phyloP scores from a whole-genome alignment of 169 alveolate genomes.

The Cryptosporidium ubiquitum region DNA sequence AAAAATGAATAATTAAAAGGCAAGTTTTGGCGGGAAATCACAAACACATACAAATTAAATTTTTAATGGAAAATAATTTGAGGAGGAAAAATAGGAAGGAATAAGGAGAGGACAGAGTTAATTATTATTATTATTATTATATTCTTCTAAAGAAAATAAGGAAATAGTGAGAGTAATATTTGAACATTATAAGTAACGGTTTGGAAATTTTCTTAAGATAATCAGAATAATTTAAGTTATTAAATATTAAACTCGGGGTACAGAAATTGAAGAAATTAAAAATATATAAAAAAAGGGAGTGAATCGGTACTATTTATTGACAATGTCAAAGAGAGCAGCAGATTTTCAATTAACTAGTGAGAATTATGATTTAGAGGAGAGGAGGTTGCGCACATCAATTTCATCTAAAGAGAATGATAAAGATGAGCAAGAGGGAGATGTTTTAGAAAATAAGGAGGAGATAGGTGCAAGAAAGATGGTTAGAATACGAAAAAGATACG shows the following conservation, averaged over 20 bases:
- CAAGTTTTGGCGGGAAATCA: not conserved
- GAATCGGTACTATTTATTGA: not conserved
- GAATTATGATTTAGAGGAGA: conserved; percentile 31
- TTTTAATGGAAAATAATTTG: not conserved
- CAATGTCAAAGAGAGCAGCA: conserved; percentile 60
- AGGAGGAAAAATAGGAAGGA: not conserved
- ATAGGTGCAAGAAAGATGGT: conserved; percentile 40
- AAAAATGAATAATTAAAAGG: not conserved
- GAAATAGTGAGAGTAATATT: not conserved
- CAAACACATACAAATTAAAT: not conserved
- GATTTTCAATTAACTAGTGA: conserved; percentile 62
- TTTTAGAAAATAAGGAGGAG: conserved; percentile 19
- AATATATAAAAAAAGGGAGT: not conserved
- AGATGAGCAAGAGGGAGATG: not conserved
- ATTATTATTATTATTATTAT: not conserved
- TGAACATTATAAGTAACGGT: not conserved
- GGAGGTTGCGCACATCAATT: not conserved
- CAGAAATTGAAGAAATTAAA: not conserved
- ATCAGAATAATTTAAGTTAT: too few relatives aligned
- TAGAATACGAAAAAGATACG: conserved; percentile 7
- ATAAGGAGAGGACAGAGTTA: not conserved
- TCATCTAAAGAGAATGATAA: not conserved
- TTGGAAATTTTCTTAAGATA: not conserved
- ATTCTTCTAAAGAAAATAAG: not conserved
- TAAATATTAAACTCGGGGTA: too few relatives aligned